phyloP scores from a whole-genome alignment of 176 grass and related monocot genomes.

The Cenchrus americanus region DNA sequence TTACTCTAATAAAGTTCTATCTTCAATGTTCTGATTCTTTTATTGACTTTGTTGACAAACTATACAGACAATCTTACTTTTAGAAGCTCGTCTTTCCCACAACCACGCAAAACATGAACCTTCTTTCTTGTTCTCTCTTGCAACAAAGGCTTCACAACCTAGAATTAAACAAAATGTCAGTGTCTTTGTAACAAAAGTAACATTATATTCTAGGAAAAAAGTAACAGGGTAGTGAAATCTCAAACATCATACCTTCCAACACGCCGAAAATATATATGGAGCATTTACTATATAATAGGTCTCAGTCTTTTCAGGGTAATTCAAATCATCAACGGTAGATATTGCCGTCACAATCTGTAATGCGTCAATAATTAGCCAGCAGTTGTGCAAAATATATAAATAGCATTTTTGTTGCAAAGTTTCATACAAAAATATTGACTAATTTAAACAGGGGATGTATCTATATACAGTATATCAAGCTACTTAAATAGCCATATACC shows the following conservation, averaged over 20 bases:
- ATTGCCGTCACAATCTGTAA: constrained; percentile 80
- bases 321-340: constrained; percentile 88
- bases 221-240: not conserved
- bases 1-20: not conserved
- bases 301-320: constrained; percentile 93
- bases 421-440: constrained; percentile 9
- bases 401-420: not conserved
- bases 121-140: constrained; percentile 96
- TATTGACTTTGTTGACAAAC: not conserved
- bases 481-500: constrained; percentile 5
- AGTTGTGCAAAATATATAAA: not conserved
- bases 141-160: constrained; percentile 96
- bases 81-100: constrained; percentile 81
- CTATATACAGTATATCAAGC: not conserved
- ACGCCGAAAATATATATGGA: constrained; percentile 94
- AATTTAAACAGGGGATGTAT: not conserved
- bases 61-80: constrained; percentile 55
- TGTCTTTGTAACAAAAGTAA: not conserved
- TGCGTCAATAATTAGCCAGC: constrained; percentile 32
- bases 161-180: constrained; percentile 30
- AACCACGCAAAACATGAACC: constrained; percentile 71
- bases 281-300: constrained; percentile 95
- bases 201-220: not conserved
- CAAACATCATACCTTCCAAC: constrained; percentile 77
- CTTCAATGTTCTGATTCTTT: not conserved